A percentile compares a stretch with the other conserved stretches of the same genome.
Evolutionary conservation across 2,329 filamentous ascomycete species (phyloP).

Genomic region (Pseudogymnoascus sp.): DNA sequence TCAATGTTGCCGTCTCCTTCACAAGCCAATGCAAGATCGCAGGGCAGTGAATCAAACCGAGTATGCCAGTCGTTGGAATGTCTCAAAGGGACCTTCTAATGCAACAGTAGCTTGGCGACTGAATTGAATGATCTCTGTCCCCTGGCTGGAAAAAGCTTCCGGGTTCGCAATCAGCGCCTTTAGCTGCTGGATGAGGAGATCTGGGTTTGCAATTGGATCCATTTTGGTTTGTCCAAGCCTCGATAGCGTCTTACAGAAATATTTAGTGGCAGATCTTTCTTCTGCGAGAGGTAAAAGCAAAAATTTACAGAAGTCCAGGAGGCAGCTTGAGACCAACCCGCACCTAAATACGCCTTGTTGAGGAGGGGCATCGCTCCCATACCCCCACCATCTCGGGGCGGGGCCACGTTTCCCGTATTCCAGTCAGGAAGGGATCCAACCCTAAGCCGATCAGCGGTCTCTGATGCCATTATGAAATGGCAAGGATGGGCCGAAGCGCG

Average conservation of each 20-base stretch:
- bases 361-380: background rate
- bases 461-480: background rate
- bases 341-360: background rate
- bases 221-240: background rate
- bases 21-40: background rate
- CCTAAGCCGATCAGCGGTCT: background rate
- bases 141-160: background rate
- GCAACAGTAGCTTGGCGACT: background rate
- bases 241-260: background rate
- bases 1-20: background rate
- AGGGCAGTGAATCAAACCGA: background rate
- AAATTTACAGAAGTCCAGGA: background rate
- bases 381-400: background rate
- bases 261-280: background rate
- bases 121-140: background rate
- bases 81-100: background rate
- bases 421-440: background rate
- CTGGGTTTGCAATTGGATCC: background rate
- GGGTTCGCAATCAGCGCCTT: background rate
- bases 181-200: background rate
- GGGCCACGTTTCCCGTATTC: background rate
- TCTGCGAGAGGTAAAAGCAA: background rate
- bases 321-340: background rate
- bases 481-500: background rate
- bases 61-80: slow-evolving; percentile 1